These are phyloP conservation scores for Secale cereale DNA, from an alignment of 176 grass and related monocot species.

Conservation along the genomic window DNA sequence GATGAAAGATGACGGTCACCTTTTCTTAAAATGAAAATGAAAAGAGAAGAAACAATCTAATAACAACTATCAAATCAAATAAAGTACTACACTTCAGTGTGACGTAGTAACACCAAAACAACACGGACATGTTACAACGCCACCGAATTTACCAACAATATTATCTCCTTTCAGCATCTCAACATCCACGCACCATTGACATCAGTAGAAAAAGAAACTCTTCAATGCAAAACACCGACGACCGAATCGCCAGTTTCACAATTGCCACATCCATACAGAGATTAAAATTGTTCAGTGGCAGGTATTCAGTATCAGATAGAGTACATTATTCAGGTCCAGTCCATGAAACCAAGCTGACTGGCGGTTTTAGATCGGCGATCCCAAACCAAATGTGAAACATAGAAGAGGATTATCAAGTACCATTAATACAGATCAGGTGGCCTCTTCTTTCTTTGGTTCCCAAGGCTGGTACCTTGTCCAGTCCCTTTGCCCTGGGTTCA, in stretches of 20 bases:
- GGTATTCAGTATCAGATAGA: neutral
- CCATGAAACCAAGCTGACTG: constrained; percentile 3
- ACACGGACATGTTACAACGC: neutral
- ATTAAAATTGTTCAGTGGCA: neutral
- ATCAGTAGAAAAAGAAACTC: neutral
- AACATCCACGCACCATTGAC: neutral
- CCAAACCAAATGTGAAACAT: constrained; percentile 7
- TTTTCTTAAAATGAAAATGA: neutral
- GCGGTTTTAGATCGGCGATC: constrained; percentile 6
- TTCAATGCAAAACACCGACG: neutral
- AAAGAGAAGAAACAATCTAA: neutral
- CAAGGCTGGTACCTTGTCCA: constrained; percentile 89
- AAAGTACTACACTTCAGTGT: neutral
- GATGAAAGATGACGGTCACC: neutral
- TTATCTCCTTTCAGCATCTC: neutral
- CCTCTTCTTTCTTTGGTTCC: constrained; percentile 65
- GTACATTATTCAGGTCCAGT: constrained; percentile 34
- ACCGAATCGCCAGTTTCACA: neutral
- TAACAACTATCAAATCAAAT: neutral
- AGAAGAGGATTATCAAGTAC: neutral
- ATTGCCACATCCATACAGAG: neutral
- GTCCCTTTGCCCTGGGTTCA: constrained; percentile 72
- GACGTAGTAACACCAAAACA: neutral
- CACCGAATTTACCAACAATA: neutral
- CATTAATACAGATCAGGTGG: constrained; percentile 5